Evolutionary conservation across 2,329 filamentous ascomycete species (phyloP).

Genomic region (Lomentospora prolificans): DNA sequence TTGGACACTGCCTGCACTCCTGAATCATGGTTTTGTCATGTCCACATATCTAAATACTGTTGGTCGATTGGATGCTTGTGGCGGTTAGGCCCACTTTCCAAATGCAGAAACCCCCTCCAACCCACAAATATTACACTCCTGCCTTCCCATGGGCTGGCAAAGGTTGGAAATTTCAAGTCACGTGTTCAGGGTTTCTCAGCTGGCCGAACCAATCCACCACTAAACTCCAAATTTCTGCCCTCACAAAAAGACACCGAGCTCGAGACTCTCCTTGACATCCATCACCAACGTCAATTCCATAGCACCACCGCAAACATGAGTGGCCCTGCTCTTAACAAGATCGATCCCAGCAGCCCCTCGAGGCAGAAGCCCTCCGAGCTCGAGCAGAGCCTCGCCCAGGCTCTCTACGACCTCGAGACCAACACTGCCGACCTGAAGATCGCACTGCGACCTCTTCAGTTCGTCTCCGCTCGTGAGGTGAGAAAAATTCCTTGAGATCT

Average conservation of each 20-base stretch:
- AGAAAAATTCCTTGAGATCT: conserved; percentile 35
- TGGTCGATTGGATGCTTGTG: too few relatives aligned
- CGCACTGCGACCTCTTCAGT: conserved; percentile 93
- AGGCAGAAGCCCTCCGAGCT: conserved; percentile 94
- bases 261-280: conserved; percentile 16
- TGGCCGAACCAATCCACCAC: background rate
- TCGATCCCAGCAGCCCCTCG: conserved; percentile 93
- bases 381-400: conserved; percentile 91
- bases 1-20: background rate
- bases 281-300: conserved; percentile 21
- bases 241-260: conserved; percentile 4
- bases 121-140: too few relatives aligned
- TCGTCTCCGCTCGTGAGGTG: conserved; percentile 99
- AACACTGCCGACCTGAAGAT: conserved; percentile 98
- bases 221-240: conserved; percentile 4
- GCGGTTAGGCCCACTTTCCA: background rate
- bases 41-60: too few relatives aligned
- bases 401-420: conserved; percentile 97
- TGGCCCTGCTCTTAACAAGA: conserved; percentile 84
- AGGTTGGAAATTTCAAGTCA: background rate
- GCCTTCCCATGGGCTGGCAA: too few relatives aligned
- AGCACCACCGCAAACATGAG: conserved; percentile 44
- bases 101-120: background rate
- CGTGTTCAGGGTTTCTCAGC: conserved; percentile 6
- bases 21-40: background rate